These are phyloP conservation scores for rapeseed (Brassica napus) DNA, from an alignment of 345 rosid genomes.

Conservation along the genomic window DNA sequence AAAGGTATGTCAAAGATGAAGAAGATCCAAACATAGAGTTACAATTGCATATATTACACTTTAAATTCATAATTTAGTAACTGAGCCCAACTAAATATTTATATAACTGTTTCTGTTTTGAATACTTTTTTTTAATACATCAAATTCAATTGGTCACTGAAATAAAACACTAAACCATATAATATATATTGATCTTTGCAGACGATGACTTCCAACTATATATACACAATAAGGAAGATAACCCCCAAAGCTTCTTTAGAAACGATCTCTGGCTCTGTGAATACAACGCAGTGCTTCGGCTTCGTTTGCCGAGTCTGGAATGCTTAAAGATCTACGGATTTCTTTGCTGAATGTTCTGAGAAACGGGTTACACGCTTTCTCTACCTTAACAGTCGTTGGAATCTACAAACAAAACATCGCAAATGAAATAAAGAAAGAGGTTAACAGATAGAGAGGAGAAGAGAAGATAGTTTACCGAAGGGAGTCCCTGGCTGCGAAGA, in stretches of 20 bases:
- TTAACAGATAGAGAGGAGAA: background rate
- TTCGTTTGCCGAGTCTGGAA: constrained; percentile 64
- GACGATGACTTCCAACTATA: constrained; percentile 39
- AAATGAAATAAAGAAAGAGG: background rate
- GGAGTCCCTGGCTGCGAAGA: constrained; percentile 75
- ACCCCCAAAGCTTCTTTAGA: constrained; percentile 36
- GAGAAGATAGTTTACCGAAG: constrained; percentile 57
- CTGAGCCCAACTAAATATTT: constrained; percentile 9
- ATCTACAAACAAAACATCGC: constrained; percentile 45
- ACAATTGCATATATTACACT: constrained; percentile 1
- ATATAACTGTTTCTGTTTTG: background rate
- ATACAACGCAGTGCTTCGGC: constrained; percentile 71
- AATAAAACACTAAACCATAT: constrained; percentile 14
- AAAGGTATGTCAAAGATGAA: background rate
- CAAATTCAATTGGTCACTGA: constrained; percentile 7
- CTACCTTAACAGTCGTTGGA: constrained; percentile 74
- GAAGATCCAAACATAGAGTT: too few relatives aligned
- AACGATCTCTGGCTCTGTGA: constrained; percentile 79
- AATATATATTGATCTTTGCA: constrained; percentile 24
- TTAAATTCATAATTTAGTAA: constrained; percentile 18
- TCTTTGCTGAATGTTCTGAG: constrained; percentile 73
- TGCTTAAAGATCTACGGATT: constrained; percentile 60
- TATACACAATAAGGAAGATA: constrained; percentile 44
- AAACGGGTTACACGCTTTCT: constrained; percentile 93
- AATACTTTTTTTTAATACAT: constrained; percentile 28